A percentile compares a stretch with the other conserved stretches of the same genome.
These are phyloP conservation scores for Penicillium diatomitis DNA, from an alignment of 495 filamentous ascomycete species.

Conservation along the genomic window DNA sequence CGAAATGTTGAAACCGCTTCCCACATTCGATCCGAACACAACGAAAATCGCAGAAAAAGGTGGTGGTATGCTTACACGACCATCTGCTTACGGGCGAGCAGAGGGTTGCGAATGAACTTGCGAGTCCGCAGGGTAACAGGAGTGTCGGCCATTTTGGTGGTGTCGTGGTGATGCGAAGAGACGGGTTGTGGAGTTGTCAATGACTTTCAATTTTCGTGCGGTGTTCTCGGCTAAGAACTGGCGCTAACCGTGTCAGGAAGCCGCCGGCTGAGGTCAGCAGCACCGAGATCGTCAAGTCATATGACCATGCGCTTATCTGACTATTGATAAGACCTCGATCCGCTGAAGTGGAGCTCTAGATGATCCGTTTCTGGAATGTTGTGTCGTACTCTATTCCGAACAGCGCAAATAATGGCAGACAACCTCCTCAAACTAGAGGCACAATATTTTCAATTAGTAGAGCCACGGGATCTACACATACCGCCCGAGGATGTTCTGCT, in stretches of 20 bases:
- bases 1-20: slow-evolving; percentile 11
- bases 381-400: neutral
- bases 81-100: slow-evolving; percentile 99
- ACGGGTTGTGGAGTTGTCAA: slow-evolving; percentile 16
- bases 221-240: slow-evolving; percentile 38
- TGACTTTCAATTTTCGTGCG: slow-evolving; percentile 33
- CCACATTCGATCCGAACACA: slow-evolving; percentile 4
- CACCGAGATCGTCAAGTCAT: neutral
- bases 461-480: slow-evolving; percentile 45
- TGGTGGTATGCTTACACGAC: slow-evolving; percentile 72
- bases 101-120: slow-evolving; percentile 99
- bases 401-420: slow-evolving; percentile 4
- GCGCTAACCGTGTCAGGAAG: slow-evolving; percentile 18
- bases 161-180: slow-evolving; percentile 26
- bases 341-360: neutral
- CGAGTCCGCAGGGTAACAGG: slow-evolving; percentile 96
- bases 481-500: slow-evolving; percentile 45
- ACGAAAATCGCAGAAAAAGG: slow-evolving; percentile 5
- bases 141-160: slow-evolving; percentile 77
- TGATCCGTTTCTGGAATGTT: neutral
- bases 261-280: slow-evolving; percentile 1
- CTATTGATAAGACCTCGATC: slow-evolving; percentile 6
- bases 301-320: neutral
- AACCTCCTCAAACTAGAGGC: slow-evolving; percentile 22
- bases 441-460: slow-evolving; percentile 61